Evolutionary conservation across 495 filamentous ascomycete genomes (phyloP), one percentile per base, ranked within the genome.

Genomic region (Daldinia bambusicola): DNA sequence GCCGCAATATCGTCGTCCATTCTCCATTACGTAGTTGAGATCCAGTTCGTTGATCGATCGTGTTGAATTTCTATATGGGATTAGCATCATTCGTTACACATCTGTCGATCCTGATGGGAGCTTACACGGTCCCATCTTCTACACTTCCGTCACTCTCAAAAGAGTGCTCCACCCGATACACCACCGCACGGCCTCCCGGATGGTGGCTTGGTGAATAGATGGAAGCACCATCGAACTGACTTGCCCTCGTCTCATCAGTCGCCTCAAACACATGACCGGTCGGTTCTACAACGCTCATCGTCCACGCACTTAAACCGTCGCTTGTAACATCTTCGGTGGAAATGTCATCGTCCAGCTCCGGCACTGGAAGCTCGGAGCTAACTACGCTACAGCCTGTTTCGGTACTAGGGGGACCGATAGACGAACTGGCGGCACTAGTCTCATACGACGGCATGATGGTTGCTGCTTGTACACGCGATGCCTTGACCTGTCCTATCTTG

Each of bases 1-100:
- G 32, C 85, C 83, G 75, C 86, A 89, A 77, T 95, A 95, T 65
- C 86, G 84, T 20, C 91, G 88, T 43, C 84, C 88, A 78, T 93
- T 85, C 69, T 93, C 90, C 18, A 83, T 69, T 36, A 86, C 75
- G 67, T 85, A 85, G 65, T 86, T 81, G 55, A 91, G 77, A 63
- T 85, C 84, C 7, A 84, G 76, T 57, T 84, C 84, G 60, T 85
- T 86, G 55, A 90, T 77, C 5, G 89, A 91, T 56, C 82, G 84
- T 20, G 89, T 89, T 12, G 75, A 77, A 36, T 77, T 69, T 63
- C 75, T 77, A 50, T 20, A 41, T 7, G 6, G 26, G n/a, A 61
- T 67, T 63, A 73, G 67, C 51, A 43, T 45, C 34, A 31, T 55
- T 37, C 12, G 16, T 48, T 30, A 9, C 31, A 13, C n/a, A 7